Base-by-base conservation (phyloP, 345 rosid genomes). In the Kernera saxatilis region DNA sequence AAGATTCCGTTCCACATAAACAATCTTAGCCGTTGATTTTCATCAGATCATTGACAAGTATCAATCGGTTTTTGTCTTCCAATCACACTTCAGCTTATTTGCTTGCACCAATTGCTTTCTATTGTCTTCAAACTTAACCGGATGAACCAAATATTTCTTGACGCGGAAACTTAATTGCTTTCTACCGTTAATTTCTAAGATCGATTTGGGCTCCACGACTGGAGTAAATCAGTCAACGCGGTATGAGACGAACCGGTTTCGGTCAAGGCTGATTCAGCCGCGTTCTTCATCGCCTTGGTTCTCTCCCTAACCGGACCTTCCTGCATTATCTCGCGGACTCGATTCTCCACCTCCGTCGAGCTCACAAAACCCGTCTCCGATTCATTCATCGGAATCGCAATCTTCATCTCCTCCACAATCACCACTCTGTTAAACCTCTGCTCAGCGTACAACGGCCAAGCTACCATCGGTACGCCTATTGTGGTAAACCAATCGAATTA, bases 361-460 rank as follows among this genome's bases (percentile, higher is more conserved):
- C 71, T 64, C 78, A 87, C 90, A 2, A 81, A 74, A 30, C 89
- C 87, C 0, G 54, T 51, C 22, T 82, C 78, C 0, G 80, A 79
- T 74, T 80, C 80, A 1, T 19, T 53, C 80, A 87, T 69, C 3
- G 83, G 50, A 39, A 87, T 62, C 2, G 83, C 91, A 2, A 91
- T 52, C 68, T 80, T 79, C 70, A 85, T 67, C 70, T 81, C 91
- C 6, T 81, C 86, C 66, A 87, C 93, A 43, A 88, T 10, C 32
- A 82, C 0, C 52, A 75, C 69, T 67, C 70, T 79, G 26, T 83
- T 83, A 27, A 55, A 73, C 57, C 78, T 70, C 29, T 84, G 88
- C 60, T 83, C 86, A 26, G 86, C 86, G 25, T 81, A 84, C 6
- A 84, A 77, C 2, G 90, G 86, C 81, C 90, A 84, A 0, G 82